Evolutionary conservation across 768 basidiomycete genomes (phyloP), one percentile per base, ranked within the genome.

Genomic region (Gyrodon lividus): DNA sequence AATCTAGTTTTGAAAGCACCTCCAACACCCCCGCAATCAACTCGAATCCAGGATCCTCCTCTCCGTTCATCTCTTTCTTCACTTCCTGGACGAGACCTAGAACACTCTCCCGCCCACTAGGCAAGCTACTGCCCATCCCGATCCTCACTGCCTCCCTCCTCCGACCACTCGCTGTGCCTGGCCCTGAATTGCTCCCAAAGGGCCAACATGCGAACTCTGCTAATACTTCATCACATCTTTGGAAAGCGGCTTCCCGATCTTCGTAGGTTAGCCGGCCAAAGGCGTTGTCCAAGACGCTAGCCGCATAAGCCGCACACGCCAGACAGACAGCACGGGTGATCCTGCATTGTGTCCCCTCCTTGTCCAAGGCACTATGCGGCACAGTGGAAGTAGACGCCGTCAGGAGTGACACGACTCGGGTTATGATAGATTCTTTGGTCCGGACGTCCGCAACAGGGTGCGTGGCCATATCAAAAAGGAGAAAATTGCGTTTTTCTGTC

Each of bases 391-490:
- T 96, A 4, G 86, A 84, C 2, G 88, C 78, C 9, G 93, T 92
- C 62, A 98, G 79, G 20, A 98, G 80, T 13, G 84, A 69, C 42
- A 90, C 79, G 24, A 87, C 78, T 28, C 95, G 87, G 13, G 76
- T 70, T 65, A 98, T 77, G 62, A 98, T 81, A 51, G 79, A 77
- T 65, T 94, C 93, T 66, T 98, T 98, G 8, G 86, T 86, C 51
- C 90, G 87, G 12, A 91, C 80, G 70, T 98, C 95, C 6, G 95
- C 92, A 44, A 98, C 89, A 2, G 96, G 97, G 69, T 99, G 96
- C 0, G 96, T 99, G 16, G 97, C 96, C 96, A 99, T 99, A 74
- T 99, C 96, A 73, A 99, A 99, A 26, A 99, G 78, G 44, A 99
- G 81, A 71, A 99, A 99, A 70, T 98, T 98, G 63, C 94, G 89